Evolutionary conservation across 176 grass and related monocot genomes (phyloP), one percentile per base, ranked within the genome.

Genomic region (Oryza punctata): DNA sequence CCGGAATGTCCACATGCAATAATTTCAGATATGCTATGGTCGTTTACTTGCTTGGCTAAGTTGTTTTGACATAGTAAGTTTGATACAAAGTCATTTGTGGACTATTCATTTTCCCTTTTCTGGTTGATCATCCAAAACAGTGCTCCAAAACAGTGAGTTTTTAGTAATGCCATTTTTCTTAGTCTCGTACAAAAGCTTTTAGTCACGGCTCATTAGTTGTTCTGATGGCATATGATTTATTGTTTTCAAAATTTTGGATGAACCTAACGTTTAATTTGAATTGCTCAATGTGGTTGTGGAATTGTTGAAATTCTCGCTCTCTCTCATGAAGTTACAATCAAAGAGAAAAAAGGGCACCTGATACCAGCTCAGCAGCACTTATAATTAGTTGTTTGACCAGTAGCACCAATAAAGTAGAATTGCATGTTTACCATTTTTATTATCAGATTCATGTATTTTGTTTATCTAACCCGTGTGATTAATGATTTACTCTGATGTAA

Each of bases 61-160:
- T 79, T 21, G 65, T 78, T 26, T 84, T 76, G 66, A 54, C 46
- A 67, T 67, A 50, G 5, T 29, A 74, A 75, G 28, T 41, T 50
- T 65, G 71, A 75, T 57, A 46, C 63, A 47, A 15, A 29, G 40
- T 65, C 81, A 54, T 84, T 54, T 84, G 63, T 76, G 63, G 44
- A 52, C 29, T 25, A 40, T 21, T 83, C 33, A 12, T 84, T 67
- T 54, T 37, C 50, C 15, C 6, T 25, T 12, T 84, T 84, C 75
- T 75, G 61, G 29, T 23, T 3, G 43, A 75, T 19, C 28, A 84
- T 60, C 73, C 10, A 0, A 0, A 67, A 49, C 67, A 65, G 63
- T 54, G 43, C 24, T 33, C 44, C 14, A 75, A 25, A 76, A 67
- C 49, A 75, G 21, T 67, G n/a, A 84, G 30, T 75, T 75, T 44